phyloP scores from a whole-genome alignment of 495 filamentous ascomycete species.

The Rhypophila decipiens region DNA sequence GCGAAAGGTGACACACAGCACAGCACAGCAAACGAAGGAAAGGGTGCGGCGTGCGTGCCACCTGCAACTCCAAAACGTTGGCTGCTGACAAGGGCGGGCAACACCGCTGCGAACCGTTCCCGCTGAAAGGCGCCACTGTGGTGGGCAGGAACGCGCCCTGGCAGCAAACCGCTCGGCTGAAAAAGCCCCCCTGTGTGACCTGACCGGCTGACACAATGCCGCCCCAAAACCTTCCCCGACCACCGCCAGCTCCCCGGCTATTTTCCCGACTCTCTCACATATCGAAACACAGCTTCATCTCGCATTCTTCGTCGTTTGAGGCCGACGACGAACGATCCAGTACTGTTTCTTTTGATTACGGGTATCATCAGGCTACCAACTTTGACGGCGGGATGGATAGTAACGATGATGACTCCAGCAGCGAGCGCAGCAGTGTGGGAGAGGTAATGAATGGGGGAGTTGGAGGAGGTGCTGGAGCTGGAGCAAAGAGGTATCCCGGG shows the following conservation, averaged over 20 bases:
- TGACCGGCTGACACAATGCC: conserved; percentile 22
- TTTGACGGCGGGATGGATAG: conserved; percentile 23
- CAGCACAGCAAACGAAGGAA: no score
- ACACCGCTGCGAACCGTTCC: no score
- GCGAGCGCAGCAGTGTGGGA: conserved; percentile 1
- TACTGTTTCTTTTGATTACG: conserved; percentile 9
- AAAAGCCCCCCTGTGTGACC: no score
- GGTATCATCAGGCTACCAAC: no score
- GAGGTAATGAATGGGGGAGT: conserved; percentile 17
- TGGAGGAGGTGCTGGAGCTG: conserved; percentile 1
- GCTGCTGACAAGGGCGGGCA: no score
- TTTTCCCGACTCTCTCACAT: conserved; percentile 38
- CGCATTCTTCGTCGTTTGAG: conserved; percentile 48
- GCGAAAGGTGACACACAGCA: no score
- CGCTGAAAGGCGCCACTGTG: no score
- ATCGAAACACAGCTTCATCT: conserved; percentile 37
- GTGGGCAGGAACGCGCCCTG: no score
- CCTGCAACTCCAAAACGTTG: no score
- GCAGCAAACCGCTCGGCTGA: no score
- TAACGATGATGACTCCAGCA: conserved; percentile 9
- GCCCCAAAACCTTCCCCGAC: conserved; percentile 25
- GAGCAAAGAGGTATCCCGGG: conserved; percentile 51
- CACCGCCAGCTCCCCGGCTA: conserved; percentile 33
- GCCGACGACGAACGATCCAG: conserved; percentile 57
- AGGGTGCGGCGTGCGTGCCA: no score